A percentile compares a stretch with the other conserved stretches of the same genome.
Conservation (phyloP, 1,284 basidiomycete species). For the Apiotrichum domesticum region DNA sequence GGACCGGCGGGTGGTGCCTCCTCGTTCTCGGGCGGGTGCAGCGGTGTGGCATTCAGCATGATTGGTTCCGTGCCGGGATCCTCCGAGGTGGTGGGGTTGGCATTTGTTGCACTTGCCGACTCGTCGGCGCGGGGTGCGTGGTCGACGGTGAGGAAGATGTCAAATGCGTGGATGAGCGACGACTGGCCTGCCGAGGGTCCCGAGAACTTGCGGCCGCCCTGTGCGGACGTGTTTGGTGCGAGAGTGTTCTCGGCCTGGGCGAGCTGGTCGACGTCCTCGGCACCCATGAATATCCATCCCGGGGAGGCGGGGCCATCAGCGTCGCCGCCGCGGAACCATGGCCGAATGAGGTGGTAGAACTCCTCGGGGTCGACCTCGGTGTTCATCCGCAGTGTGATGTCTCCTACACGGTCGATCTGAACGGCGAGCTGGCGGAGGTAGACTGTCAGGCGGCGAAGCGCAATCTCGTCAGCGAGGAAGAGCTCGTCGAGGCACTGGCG, state of each 20-base stretch:
- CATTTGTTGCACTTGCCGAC: neutral
- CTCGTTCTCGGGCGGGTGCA: neutral
- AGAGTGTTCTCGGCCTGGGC: constrained; percentile 47
- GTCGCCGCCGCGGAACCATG: constrained; percentile 87
- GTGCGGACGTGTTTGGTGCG: constrained; percentile 18
- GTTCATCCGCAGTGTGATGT: constrained; percentile 61
- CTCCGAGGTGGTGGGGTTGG: neutral
- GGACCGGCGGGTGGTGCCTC: neutral
- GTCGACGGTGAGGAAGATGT: constrained; percentile 73
- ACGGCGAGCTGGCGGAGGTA: constrained; percentile 63
- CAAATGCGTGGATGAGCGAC: constrained; percentile 78
- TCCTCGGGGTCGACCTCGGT: constrained; percentile 68
- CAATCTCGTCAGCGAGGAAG: constrained; percentile 77
- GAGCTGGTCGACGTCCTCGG: constrained; percentile 53
- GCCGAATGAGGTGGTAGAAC: constrained; percentile 80
- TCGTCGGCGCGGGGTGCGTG: constrained; percentile 48
- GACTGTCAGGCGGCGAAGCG: constrained; percentile 63
- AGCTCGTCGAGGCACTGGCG: constrained; percentile 82
- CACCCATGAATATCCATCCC: constrained; percentile 76
- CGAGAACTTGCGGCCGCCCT: constrained; percentile 55
- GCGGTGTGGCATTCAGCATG: constrained; percentile 9
- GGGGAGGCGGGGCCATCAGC: constrained; percentile 56
- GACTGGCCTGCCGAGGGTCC: constrained; percentile 90
- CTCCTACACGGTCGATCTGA: constrained; percentile 62
- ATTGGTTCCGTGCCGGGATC: constrained; percentile 1